Conservation (phyloP, 352 stramenopile species). For the Halophytophthora batemanensis region DNA sequence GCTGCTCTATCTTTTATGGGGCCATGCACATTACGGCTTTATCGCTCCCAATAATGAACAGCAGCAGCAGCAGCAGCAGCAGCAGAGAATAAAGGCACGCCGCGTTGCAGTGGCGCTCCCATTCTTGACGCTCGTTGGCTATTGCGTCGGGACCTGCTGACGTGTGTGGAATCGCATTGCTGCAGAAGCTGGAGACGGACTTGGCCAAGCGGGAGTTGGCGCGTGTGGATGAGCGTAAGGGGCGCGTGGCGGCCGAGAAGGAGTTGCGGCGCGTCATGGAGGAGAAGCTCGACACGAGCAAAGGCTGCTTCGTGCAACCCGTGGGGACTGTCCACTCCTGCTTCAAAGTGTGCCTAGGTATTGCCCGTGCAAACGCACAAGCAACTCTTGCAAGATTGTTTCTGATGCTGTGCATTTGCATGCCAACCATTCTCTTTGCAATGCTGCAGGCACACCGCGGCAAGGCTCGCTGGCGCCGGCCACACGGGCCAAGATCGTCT, state of each 20-base stretch:
- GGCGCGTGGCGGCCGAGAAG: slow-evolving; percentile 67
- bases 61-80: neutral
- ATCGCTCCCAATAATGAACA: neutral
- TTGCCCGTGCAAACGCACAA: neutral
- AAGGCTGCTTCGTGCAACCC: slow-evolving; percentile 74
- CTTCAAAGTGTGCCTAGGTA: slow-evolving; percentile 67
- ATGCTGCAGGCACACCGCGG: slow-evolving; percentile 67
- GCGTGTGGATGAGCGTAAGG: slow-evolving; percentile 55
- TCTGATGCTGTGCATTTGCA: slow-evolving; percentile 2
- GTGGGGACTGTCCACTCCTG: slow-evolving; percentile 77
- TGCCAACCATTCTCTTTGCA: too few species aligned
- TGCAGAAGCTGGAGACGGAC: slow-evolving; percentile 34
- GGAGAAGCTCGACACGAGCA: slow-evolving; percentile 70
- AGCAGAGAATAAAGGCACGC: slow-evolving; percentile 13
- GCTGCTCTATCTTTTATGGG: slow-evolving; percentile 29
- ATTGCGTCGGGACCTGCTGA: too few species aligned
- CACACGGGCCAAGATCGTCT: slow-evolving; percentile 64
- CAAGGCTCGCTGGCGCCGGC: slow-evolving; percentile 77
- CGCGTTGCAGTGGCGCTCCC: neutral
- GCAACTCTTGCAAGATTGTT: neutral
- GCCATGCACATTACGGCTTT: slow-evolving; percentile 1
- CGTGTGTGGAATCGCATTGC: too few species aligned
- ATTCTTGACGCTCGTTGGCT: neutral
- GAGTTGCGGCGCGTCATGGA: slow-evolving; percentile 71
- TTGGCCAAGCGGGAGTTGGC: slow-evolving; percentile 49